Base-by-base conservation (phyloP, 257 asterid genomes). In the Solanum acaule region DNA sequence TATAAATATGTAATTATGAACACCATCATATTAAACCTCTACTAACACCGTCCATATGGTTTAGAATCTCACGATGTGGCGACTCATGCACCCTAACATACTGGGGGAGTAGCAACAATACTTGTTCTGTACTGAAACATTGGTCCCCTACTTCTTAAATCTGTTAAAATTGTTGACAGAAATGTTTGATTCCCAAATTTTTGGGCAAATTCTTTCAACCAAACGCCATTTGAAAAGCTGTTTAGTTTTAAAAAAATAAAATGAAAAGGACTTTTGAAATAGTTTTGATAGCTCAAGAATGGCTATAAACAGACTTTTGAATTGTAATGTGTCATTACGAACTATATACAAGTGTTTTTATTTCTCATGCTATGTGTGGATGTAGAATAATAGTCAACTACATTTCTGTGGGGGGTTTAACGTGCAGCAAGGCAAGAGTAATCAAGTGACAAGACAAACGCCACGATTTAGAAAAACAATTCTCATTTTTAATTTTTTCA, bases 31-130 rank as follows among this genome's bases (percentile, higher is more conserved):
- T 61, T 56, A 0, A 56, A 56, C 65, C 65, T 56, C 25, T 56
- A 56, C 25, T 1, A 56, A 56, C 65, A 20, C 65, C 65, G 5
- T 56, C 65, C 25, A 81, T 56, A 27, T 83, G 90, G 84, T 79
- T 88, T 88, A n/a, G 88, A 81, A 78, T 75, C 2, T 37, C 20
- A 87, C 83, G 70, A 83, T 84, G 90, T 87, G 88, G 91, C 91
- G 23, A 14, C 23, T 67, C 63, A 10, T 56, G 33, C 56, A 63
- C 70, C 89, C 76, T 86, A 38, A 40, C 10, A n/a, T 20, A 11
- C 15, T 52, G n/a, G 8, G 8, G 16, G 22, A 22, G 59, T 31
- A 9, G 31, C 37, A 29, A 67, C 31, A n/a, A 3, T 35, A 42
- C 52, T 42, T 44, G 81, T 59, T 38, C 15, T 86, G 8, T n/a